Base-by-base conservation (phyloP, 1,139 yeast genomes). In the Yamadazyma dendronema region DNA sequence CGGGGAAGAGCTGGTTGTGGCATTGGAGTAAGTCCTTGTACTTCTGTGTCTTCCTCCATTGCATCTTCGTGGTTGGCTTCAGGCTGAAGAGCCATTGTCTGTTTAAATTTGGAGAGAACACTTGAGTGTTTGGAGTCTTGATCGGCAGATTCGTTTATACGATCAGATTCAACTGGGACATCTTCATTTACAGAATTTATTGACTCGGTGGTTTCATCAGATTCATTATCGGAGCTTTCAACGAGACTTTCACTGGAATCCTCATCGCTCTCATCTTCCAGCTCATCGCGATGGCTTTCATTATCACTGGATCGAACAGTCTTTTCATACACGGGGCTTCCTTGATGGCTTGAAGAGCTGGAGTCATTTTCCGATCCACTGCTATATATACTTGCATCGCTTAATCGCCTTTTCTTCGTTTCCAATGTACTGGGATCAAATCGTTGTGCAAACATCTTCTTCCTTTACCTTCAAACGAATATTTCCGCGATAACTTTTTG, bases 1-100 rank as follows among this genome's bases (percentile, higher is more conserved):
- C 69, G 60, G 3, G 84, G 84, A 25, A 79, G 62, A 31, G 66
- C 79, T 0, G 94, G 95, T 57, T 88, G 96, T 1, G 97, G 97
- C 36, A 90, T 65, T 10, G 96, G 95, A 3, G 74, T 82, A 33
- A 90, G 67, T 31, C 78, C 82, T 43, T 75, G 77, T 4, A 50
- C 51, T 19, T 63, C 65, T 26, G n/a, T 14, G 1, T 55, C 60
- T 3, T 54, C 53, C n/a, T 55, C 62, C 5, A 53, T 62, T 4
- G 40, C 42, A 11, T 40, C 48, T 12, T 44, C 48, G 9, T 17
- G 16, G 17, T 33, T 40, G 4, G 38, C 38, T 11, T 33, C 41
- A 15, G 37, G 42, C 7, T 37, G 41, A 27, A 36, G 37, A 19
- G 33, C 35, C 3, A 49, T 37, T 5, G 58, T 48, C 15, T 45